A percentile compares a stretch with the other conserved stretches of the same genome.
Conservation (phyloP, 179 eudicot species). For the Spinacia oleracea region DNA sequence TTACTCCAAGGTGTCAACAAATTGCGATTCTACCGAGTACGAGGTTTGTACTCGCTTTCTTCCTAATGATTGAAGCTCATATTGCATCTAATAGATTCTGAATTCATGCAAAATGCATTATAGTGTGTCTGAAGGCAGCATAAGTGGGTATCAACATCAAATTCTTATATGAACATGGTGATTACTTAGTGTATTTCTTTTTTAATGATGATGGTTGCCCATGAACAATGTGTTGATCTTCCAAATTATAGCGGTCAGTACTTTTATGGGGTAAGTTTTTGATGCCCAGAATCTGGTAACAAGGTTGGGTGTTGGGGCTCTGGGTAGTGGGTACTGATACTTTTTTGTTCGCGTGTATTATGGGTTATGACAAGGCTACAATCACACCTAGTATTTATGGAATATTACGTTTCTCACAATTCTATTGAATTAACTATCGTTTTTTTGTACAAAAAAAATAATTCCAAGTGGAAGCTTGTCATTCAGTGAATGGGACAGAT, state of each 20-base stretch:
- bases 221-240: not conserved
- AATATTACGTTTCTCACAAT: not conserved
- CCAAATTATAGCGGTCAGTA: not conserved
- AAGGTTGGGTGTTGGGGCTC: not conserved
- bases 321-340: not conserved
- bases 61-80: not conserved
- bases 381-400: not conserved
- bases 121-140: not conserved
- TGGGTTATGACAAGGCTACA: too few relatives aligned
- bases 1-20: slow-evolving; percentile 85
- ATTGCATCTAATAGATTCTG: slow-evolving; percentile 1
- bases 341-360: not conserved
- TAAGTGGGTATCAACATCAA: not conserved
- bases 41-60: slow-evolving; percentile 59
- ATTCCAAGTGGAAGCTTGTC: not conserved
- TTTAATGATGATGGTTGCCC: not conserved
- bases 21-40: slow-evolving; percentile 70
- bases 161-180: not conserved
- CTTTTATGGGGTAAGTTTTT: not conserved
- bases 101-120: not conserved
- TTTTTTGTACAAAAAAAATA: too few relatives aligned
- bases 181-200: not conserved
- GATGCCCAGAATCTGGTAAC: not conserved
- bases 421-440: not conserved
- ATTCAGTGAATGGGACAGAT: not conserved